phyloP scores from a whole-genome alignment of 345 rosid species.

The Citrus trifoliata region DNA sequence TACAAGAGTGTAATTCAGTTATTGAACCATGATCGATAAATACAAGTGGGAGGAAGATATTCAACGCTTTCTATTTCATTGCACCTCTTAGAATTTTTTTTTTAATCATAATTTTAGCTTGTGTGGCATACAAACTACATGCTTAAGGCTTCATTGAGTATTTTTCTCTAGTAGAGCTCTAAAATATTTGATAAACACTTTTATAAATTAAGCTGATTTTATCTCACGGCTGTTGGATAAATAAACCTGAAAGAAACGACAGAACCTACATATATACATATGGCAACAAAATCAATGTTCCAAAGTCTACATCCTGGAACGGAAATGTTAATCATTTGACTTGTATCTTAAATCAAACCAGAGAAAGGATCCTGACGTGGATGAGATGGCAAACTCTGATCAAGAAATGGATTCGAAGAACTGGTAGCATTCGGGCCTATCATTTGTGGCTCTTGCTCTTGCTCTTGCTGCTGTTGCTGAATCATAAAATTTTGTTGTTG shows the following conservation, averaged over 20 bases:
- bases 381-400: not conserved
- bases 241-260: not conserved
- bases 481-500: constrained; percentile 11
- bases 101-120: not conserved
- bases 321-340: not conserved
- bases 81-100: too few relatives aligned
- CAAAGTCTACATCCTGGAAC: not conserved
- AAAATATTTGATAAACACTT: not conserved
- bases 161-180: too few relatives aligned
- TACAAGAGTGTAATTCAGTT: too few relatives aligned
- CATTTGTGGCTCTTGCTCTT: not conserved
- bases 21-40: too few relatives aligned
- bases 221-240: too few relatives aligned
- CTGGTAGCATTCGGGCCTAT: not conserved
- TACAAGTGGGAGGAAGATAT: too few relatives aligned
- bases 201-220: not conserved
- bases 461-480: constrained; percentile 2
- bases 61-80: too few relatives aligned
- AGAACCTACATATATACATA: not conserved
- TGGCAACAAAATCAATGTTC: not conserved
- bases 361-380: not conserved
- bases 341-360: not conserved
- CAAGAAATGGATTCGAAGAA: constrained; percentile 16
- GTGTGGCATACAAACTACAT: not conserved
- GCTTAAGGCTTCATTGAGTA: not conserved